A percentile compares a stretch with the other conserved stretches of the same genome.
These are phyloP conservation scores for Coemansia guatemalensis DNA, from an alignment of 192 early-diverging fungal genomes.

Conservation along the genomic window DNA sequence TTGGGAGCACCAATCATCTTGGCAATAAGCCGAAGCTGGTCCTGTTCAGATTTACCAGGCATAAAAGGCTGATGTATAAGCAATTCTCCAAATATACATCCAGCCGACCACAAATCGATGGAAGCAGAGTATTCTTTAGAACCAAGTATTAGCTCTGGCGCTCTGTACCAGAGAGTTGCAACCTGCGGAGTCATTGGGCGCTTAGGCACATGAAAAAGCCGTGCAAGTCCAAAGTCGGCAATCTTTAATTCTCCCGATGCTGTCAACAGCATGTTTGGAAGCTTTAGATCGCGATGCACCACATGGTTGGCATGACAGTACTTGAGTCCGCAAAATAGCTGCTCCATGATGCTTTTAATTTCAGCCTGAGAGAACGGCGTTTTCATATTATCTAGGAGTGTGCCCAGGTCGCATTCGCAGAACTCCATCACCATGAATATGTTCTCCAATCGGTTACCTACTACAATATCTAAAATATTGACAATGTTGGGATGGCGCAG, in stretches of 20 bases:
- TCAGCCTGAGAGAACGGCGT: slow-evolving; percentile 25
- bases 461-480: slow-evolving; percentile 67
- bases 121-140: slow-evolving; percentile 69
- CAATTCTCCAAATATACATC: slow-evolving; percentile 85
- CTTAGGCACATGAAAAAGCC: slow-evolving; percentile 59
- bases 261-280: slow-evolving; percentile 74
- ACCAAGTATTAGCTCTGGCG: slow-evolving; percentile 78
- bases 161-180: slow-evolving; percentile 85
- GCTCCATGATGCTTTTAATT: slow-evolving; percentile 71
- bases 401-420: slow-evolving; percentile 62
- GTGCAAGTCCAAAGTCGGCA: slow-evolving; percentile 81
- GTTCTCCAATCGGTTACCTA: slow-evolving; percentile 65
- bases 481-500: slow-evolving; percentile 77
- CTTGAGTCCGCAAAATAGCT: slow-evolving; percentile 67
- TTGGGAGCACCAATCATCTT: slow-evolving; percentile 76
- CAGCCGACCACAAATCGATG: slow-evolving; percentile 72
- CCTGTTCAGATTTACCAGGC: slow-evolving; percentile 77
- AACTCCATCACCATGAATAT: slow-evolving; percentile 93
- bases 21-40: slow-evolving; percentile 74
- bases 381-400: slow-evolving; percentile 28
- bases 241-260: slow-evolving; percentile 71
- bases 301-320: slow-evolving; percentile 68
- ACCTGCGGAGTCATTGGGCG: slow-evolving; percentile 80
- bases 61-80: slow-evolving; percentile 70
- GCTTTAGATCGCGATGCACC: slow-evolving; percentile 74